Conservation (phyloP, 306 rosid genomes). For the Pyrus pyrifolia region DNA sequence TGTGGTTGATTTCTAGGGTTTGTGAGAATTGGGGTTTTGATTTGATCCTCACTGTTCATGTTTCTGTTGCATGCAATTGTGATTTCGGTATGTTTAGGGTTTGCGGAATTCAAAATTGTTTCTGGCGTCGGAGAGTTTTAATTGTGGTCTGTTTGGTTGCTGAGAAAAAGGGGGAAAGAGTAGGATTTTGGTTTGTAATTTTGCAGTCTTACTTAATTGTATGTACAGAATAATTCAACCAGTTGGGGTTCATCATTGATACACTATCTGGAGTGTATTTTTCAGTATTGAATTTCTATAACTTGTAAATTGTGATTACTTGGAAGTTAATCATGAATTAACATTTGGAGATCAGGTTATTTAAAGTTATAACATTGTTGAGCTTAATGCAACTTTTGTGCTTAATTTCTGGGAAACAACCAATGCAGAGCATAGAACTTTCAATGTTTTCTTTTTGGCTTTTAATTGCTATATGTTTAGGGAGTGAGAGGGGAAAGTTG, state of each 20-base stretch:
- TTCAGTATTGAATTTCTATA: background rate
- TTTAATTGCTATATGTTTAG: background rate
- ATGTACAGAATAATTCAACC: background rate
- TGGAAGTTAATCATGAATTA: background rate
- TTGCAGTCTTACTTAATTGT: background rate
- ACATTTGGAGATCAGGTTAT: background rate
- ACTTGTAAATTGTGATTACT: background rate
- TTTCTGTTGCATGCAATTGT: constrained; percentile 23
- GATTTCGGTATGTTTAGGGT: background rate
- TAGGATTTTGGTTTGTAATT: too few relatives aligned
- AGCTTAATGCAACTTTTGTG: background rate
- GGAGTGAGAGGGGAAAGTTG: too few relatives aligned
- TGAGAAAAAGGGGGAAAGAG: background rate
- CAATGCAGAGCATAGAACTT: background rate
- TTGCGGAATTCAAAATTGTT: background rate
- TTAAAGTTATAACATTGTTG: background rate
- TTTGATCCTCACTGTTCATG: constrained; percentile 1
- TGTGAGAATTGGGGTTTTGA: constrained; percentile 29
- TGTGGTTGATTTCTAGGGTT: constrained; percentile 18
- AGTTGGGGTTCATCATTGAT: background rate
- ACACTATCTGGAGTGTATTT: background rate
- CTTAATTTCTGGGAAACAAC: too few relatives aligned
- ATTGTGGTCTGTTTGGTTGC: background rate
- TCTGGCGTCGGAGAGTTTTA: background rate
- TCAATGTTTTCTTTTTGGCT: background rate